Evolutionary conservation across 2,329 filamentous ascomycete species (phyloP), one percentile per base, ranked within the genome.

Genomic region (Fusarium kyushuense): DNA sequence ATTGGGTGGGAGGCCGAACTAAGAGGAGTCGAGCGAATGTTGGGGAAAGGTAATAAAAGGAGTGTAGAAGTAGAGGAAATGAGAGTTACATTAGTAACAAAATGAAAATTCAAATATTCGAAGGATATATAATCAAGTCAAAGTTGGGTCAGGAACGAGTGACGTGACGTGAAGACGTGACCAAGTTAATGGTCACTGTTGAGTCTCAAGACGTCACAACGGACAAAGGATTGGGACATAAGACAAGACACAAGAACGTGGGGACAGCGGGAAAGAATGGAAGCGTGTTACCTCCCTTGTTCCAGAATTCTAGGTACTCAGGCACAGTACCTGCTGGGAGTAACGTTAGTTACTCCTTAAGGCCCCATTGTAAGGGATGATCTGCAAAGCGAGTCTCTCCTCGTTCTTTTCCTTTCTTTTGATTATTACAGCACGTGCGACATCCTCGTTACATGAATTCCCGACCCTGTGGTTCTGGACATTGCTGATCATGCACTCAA

Each of bases 401-500:
- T 33, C n/a, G 14, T 51, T 17, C 17, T 7, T 38, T 27, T 40
- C 25, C 14, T 19, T 49, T 49, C 23, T 43, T 43, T 4, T 43
- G 27, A 29, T 8, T 4, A 43, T 47, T 29, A 12, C 14, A 58
- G 59, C 67, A 72, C 65, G 70, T 71, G 70, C 70, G 42, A 21
- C 32, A 46, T 21, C 29, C 54, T 43, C n/a, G 25, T 27, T 19
- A 35, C 42, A 27, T 16, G 45, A 54, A 16, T 42, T 27, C 52
- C 63, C 57, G 63, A 65, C 67, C 65, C 56, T 51, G 53, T 61
- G 68, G 62, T 57, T 67, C 51, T 61, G 59, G 23, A 19, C 23
- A 11, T 36, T 47, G 45, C 49, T 65, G 58, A 65, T 65, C 54
- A 69, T 56, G 46, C 30, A 53, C 25, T 25, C 33, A 19, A 41